Evolutionary conservation across 2,329 filamentous ascomycete species (phyloP).

Genomic region (Thelonectria blattea): DNA sequence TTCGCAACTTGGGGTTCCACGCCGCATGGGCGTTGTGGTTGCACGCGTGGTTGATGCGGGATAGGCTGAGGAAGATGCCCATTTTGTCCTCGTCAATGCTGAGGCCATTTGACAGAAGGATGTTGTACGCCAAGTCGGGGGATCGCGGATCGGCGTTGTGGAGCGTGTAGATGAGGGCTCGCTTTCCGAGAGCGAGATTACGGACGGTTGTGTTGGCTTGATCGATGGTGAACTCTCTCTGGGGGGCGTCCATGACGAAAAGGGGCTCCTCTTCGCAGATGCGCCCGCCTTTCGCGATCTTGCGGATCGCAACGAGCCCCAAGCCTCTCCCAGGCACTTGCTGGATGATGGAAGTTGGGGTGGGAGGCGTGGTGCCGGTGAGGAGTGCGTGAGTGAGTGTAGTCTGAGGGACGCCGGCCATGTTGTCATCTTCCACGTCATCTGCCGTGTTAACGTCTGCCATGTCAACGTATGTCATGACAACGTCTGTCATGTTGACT

Average conservation of each 20-base stretch:
- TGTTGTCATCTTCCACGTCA: background rate
- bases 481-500: too few species aligned
- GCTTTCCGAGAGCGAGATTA: background rate
- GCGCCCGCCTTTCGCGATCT: background rate
- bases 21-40: background rate
- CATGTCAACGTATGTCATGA: too few species aligned
- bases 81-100: background rate
- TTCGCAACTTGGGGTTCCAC: background rate
- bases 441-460: background rate
- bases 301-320: conserved; percentile 3
- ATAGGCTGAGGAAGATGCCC: background rate
- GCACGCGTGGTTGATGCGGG: background rate
- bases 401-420: background rate
- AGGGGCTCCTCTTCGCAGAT: background rate
- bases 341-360: background rate
- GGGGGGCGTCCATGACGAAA: background rate
- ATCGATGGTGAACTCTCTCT: background rate
- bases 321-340: conserved; percentile 7
- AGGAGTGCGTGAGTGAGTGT: background rate
- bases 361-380: background rate
- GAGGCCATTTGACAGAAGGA: background rate
- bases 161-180: background rate
- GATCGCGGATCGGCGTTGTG: background rate
- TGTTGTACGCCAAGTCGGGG: background rate
- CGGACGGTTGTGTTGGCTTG: background rate